Percentiles rank a stretch among this genome's conserved stretches.
These are phyloP conservation scores for Samsoniella hepiali DNA, from an alignment of 2,329 filamentous ascomycete species.

Conservation along the genomic window DNA sequence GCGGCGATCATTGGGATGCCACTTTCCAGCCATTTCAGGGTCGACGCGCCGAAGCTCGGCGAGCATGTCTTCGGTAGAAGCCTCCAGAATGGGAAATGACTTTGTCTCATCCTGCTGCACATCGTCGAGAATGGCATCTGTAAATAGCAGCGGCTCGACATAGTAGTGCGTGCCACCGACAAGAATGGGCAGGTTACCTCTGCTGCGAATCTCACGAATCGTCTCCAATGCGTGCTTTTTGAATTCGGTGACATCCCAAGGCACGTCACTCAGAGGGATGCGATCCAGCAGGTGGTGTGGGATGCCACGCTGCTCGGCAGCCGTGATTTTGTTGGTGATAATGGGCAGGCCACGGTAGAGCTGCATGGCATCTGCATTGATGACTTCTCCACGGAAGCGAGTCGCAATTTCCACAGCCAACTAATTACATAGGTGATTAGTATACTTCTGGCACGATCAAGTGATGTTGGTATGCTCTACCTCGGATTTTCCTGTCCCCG, in stretches of 20 bases:
- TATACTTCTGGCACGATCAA: background rate
- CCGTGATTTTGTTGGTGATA: conserved; percentile 89
- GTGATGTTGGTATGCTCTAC: conserved; percentile 45
- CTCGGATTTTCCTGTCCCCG: conserved; percentile 90
- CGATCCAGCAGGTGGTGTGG: conserved; percentile 85
- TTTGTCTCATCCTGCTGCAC: conserved; percentile 34
- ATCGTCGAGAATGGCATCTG: conserved; percentile 54
- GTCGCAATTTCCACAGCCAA: conserved; percentile 84
- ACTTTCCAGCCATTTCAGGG: conserved; percentile 81
- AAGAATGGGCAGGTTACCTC: conserved; percentile 81
- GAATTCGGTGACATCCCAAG: conserved; percentile 81
- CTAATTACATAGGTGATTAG: conserved; percentile 41
- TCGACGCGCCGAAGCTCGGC: conserved; percentile 75
- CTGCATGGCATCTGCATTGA: conserved; percentile 98
- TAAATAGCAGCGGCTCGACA: conserved; percentile 80
- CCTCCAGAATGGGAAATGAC: conserved; percentile 68
- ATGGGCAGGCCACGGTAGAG: conserved; percentile 89
- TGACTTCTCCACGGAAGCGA: conserved; percentile 84
- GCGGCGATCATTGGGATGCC: conserved; percentile 90
- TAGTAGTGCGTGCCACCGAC: conserved; percentile 98
- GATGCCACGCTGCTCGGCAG: conserved; percentile 70
- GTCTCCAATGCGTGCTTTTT: conserved; percentile 63
- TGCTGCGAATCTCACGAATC: conserved; percentile 72
- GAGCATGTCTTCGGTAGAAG: conserved; percentile 68
- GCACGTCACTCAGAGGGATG: conserved; percentile 69